phyloP scores from a whole-genome alignment of 163 green algal species.

The Chlamydomonas reinhardtii region DNA sequence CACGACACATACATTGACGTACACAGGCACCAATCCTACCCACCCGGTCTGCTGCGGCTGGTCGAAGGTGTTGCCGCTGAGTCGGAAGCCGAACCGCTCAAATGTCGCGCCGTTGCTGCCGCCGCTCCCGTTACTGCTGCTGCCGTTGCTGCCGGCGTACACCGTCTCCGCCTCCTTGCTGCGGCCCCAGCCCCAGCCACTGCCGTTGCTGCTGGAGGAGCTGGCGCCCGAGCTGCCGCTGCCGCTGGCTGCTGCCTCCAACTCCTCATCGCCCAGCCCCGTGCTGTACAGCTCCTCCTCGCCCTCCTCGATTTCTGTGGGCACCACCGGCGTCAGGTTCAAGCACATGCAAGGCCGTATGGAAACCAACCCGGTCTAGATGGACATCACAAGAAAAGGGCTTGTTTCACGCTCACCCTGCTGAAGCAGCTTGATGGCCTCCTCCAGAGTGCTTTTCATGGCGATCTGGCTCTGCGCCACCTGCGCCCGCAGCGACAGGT shows the following conservation, averaged over 20 bases:
- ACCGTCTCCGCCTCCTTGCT: constrained; percentile 37
- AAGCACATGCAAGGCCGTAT: background rate
- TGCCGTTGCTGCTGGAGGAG: background rate
- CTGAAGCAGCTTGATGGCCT: constrained; percentile 52
- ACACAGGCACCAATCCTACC: no score
- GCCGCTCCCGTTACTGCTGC: constrained; percentile 7
- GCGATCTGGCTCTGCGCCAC: constrained; percentile 49
- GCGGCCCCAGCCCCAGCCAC: constrained; percentile 42
- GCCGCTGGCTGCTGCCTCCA: background rate
- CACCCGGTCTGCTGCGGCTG: no score
- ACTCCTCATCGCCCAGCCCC: background rate
- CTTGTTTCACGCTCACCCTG: constrained; percentile 8
- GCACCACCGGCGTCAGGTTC: background rate
- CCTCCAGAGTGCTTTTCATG: constrained; percentile 52
- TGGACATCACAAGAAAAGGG: no score
- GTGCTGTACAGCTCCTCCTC: constrained; percentile 37
- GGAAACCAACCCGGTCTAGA: no score
- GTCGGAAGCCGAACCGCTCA: constrained; percentile 40
- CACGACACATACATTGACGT: no score
- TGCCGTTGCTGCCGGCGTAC: constrained; percentile 17
- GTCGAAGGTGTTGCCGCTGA: constrained; percentile 30
- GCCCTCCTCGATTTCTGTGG: constrained; percentile 39
- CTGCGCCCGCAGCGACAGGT: constrained; percentile 42
- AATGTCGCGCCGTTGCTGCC: constrained; percentile 5
- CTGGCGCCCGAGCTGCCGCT: background rate